These are phyloP conservation scores for Claviceps monticola DNA, from an alignment of 2,329 filamentous ascomycete genomes.

Conservation along the genomic window DNA sequence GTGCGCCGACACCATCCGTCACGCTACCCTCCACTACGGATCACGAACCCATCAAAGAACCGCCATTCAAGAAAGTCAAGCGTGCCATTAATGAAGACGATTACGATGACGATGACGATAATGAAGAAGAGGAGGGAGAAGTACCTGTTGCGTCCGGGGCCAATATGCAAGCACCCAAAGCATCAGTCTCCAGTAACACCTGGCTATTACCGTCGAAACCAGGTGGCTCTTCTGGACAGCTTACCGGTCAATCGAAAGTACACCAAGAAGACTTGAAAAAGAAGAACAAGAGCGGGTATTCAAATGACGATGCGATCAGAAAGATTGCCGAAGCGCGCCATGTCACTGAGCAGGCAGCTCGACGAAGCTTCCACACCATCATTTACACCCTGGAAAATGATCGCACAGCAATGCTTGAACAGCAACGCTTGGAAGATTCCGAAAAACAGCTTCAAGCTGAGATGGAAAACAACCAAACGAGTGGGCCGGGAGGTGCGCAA, in stretches of 20 bases:
- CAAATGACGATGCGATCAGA: slow-evolving; percentile 70
- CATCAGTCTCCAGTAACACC: slow-evolving; percentile 39
- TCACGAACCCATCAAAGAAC: slow-evolving; percentile 43
- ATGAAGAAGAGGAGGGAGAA: slow-evolving; percentile 60
- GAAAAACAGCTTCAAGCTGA: slow-evolving; percentile 94
- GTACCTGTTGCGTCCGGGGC: slow-evolving; percentile 31
- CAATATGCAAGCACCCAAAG: slow-evolving; percentile 36
- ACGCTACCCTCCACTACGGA: slow-evolving; percentile 42
- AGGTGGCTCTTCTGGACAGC: slow-evolving; percentile 50
- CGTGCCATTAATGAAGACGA: slow-evolving; percentile 73
- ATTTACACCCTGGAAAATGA: slow-evolving; percentile 96
- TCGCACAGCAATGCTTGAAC: slow-evolving; percentile 89
- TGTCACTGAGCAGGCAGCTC: slow-evolving; percentile 78
- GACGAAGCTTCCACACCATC: slow-evolving; percentile 79
- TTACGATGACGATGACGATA: slow-evolving; percentile 75
- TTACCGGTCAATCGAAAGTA: slow-evolving; percentile 35
- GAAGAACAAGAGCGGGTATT: slow-evolving; percentile 46
- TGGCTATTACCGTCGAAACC: slow-evolving; percentile 58
- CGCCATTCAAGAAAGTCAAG: slow-evolving; percentile 59
- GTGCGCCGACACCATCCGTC: slow-evolving; percentile 23
- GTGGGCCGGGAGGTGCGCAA: slow-evolving; percentile 30
- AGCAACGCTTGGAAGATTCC: slow-evolving; percentile 91
- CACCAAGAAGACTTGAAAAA: slow-evolving; percentile 33
- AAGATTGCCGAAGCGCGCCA: slow-evolving; percentile 85
- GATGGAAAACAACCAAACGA: slow-evolving; percentile 53